These are phyloP conservation scores for Diaporthe citrichinensis DNA, from an alignment of 2,329 filamentous ascomycete species.

Conservation along the genomic window DNA sequence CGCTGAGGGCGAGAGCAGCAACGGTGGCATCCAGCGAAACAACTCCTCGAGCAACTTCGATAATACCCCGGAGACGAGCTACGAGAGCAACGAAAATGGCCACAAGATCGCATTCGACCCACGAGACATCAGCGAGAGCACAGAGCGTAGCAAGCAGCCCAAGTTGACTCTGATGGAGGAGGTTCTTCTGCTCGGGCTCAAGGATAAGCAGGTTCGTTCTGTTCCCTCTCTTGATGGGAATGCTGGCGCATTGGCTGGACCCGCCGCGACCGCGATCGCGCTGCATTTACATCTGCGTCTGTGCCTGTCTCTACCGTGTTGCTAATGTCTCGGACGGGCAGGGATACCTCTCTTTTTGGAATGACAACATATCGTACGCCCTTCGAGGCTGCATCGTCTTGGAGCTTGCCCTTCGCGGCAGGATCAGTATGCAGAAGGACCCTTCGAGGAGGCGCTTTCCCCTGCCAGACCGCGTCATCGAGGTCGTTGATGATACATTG, in stretches of 20 bases:
- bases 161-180: constrained; percentile 99
- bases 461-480: constrained; percentile 92
- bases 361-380: constrained; percentile 99
- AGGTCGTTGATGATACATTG: constrained; percentile 96
- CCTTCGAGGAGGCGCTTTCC: constrained; percentile 92
- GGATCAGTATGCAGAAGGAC: constrained; percentile 99
- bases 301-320: constrained; percentile 5
- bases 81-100: constrained; percentile 92
- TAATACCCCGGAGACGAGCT: constrained; percentile 81
- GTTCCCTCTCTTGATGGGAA: background rate
- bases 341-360: constrained; percentile 99
- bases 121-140: constrained; percentile 95
- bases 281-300: background rate
- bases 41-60: constrained; percentile 69
- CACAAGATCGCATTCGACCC: constrained; percentile 99
- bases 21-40: constrained; percentile 67
- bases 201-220: constrained; percentile 92
- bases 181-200: constrained; percentile 92
- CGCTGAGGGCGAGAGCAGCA: constrained; percentile 67
- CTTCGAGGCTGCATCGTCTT: constrained; percentile 98
- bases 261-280: background rate
- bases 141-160: constrained; percentile 96
- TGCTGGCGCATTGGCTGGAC: background rate
- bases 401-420: constrained; percentile 94
- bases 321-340: constrained; percentile 55